phyloP scores from a whole-genome alignment of 441 rosid genomes.

The Manihot esculenta region DNA sequence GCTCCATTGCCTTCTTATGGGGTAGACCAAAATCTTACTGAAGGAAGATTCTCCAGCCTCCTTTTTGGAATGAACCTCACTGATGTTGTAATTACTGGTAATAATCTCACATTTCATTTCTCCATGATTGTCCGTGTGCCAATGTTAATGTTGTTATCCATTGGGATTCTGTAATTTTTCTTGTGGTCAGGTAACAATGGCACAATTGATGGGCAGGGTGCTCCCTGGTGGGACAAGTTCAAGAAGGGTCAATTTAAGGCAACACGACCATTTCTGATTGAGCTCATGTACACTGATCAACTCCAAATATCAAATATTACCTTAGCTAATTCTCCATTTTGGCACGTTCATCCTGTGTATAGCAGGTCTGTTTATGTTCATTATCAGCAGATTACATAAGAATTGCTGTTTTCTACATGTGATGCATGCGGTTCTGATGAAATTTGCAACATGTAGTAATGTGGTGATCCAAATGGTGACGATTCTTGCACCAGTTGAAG shows the following conservation, averaged over 20 bases:
- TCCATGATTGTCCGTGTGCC: background rate
- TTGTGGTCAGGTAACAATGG: slow-evolving; percentile 60
- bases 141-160: background rate
- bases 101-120: background rate
- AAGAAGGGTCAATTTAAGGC: slow-evolving; percentile 29
- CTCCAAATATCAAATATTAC: slow-evolving; percentile 69
- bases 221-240: slow-evolving; percentile 68
- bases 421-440: background rate
- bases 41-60: slow-evolving; percentile 55
- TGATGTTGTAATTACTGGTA: slow-evolving; percentile 68
- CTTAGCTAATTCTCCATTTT: slow-evolving; percentile 60
- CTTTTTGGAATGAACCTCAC: slow-evolving; percentile 62
- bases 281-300: slow-evolving; percentile 50
- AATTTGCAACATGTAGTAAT: slow-evolving; percentile 33
- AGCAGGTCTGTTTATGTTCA: slow-evolving; percentile 33
- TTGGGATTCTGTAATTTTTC: background rate
- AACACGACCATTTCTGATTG: slow-evolving; percentile 67
- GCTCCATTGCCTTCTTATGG: slow-evolving; percentile 59
- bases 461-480: slow-evolving; percentile 49
- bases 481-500: slow-evolving; percentile 53
- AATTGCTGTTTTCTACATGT: background rate
- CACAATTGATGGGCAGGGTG: slow-evolving; percentile 72
- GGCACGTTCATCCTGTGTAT: slow-evolving; percentile 73
- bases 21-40: slow-evolving; percentile 47
- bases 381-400: too few relatives aligned